These are phyloP conservation scores for Diutina mesorugosa DNA, from an alignment of 1,139 yeast genomes.

Conservation along the genomic window DNA sequence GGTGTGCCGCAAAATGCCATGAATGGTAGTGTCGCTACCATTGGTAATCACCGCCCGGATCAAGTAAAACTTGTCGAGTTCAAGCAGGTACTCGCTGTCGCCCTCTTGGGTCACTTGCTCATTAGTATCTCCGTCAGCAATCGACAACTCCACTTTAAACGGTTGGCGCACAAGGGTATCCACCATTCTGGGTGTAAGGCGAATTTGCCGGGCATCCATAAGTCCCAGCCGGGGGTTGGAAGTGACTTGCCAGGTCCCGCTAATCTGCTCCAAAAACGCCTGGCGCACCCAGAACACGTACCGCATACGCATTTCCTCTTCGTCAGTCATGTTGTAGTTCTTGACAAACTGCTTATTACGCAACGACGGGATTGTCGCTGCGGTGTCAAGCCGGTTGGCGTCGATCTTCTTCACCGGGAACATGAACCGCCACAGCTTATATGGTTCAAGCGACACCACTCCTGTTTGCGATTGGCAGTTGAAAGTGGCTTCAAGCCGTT, in stretches of 20 bases:
- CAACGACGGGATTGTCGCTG: constrained; percentile 57
- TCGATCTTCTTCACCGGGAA: constrained; percentile 54
- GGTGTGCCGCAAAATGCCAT: constrained; percentile 55
- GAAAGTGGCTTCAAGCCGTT: constrained; percentile 13
- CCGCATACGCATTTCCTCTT: constrained; percentile 36
- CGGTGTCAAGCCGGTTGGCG: constrained; percentile 25
- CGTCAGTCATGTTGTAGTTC: constrained; percentile 44
- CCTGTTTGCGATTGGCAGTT: neutral
- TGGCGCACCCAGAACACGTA: constrained; percentile 76
- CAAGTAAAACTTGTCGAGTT: constrained; percentile 36
- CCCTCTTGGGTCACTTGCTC: neutral
- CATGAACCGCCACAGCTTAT: constrained; percentile 47
- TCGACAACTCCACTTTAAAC: constrained; percentile 23
- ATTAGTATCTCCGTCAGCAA: constrained; percentile 6
- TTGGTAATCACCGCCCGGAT: constrained; percentile 34
- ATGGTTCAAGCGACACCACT: constrained; percentile 21
- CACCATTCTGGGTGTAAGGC: constrained; percentile 45
- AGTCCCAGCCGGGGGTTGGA: constrained; percentile 31
- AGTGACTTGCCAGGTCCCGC: constrained; percentile 47
- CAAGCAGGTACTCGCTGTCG: constrained; percentile 15
- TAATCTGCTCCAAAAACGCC: constrained; percentile 40
- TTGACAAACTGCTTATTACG: constrained; percentile 62
- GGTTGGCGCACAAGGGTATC: constrained; percentile 35
- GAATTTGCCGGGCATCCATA: constrained; percentile 53
- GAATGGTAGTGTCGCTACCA: constrained; percentile 21